phyloP scores from a whole-genome alignment of 1,139 yeast species.

The Pichia sorboxylosa region DNA sequence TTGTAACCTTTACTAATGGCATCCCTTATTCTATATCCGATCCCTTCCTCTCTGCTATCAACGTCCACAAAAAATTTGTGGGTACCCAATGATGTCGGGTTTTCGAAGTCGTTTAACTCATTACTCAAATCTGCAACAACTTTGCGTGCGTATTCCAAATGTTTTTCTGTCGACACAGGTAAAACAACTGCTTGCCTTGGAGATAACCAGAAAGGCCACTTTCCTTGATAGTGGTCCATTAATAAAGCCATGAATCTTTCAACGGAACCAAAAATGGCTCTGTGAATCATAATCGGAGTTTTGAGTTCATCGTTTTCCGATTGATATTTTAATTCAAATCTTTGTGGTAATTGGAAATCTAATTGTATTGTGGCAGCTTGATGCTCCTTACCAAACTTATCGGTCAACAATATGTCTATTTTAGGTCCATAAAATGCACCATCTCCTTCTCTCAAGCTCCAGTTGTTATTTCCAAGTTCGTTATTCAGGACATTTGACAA shows the following conservation, averaged over 20 bases:
- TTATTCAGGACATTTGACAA: slow-evolving; percentile 53
- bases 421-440: slow-evolving; percentile 99
- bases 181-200: slow-evolving; percentile 88
- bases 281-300: slow-evolving; percentile 96
- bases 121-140: slow-evolving; percentile 43
- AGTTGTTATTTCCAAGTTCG: slow-evolving; percentile 38
- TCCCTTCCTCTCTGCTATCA: slow-evolving; percentile 63
- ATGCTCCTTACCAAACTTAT: slow-evolving; percentile 72
- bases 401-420: slow-evolving; percentile 77
- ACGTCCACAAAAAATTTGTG: slow-evolving; percentile 65
- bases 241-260: slow-evolving; percentile 97
- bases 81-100: slow-evolving; percentile 43
- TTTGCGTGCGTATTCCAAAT: slow-evolving; percentile 41
- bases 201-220: slow-evolving; percentile 98
- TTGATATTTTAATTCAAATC: slow-evolving; percentile 67
- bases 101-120: slow-evolving; percentile 19
- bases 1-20: slow-evolving; percentile 70
- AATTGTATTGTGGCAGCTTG: slow-evolving; percentile 95
- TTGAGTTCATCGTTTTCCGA: slow-evolving; percentile 54
- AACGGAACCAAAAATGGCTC: slow-evolving; percentile 94
- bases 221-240: slow-evolving; percentile 94
- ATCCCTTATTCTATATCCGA: slow-evolving; percentile 71
- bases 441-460: slow-evolving; percentile 80
- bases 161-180: slow-evolving; percentile 59
- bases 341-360: slow-evolving; percentile 85